Evolutionary conservation across 2,329 filamentous ascomycete species (phyloP), one percentile per base, ranked within the genome.

Genomic region (Pestalotiopsis sp.): DNA sequence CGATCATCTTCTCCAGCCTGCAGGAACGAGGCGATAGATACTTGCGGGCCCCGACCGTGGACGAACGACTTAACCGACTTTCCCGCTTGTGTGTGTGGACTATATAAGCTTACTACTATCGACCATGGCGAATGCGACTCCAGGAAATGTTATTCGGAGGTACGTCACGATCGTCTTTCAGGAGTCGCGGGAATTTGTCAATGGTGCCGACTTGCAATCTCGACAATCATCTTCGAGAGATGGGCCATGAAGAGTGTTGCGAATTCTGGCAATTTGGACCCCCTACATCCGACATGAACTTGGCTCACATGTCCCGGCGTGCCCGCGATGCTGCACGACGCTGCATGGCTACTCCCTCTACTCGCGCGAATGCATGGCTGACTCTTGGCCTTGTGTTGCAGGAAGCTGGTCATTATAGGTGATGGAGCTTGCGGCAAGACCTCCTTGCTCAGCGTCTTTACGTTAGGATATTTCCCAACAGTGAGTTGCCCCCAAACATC

Each of bases 401-500:
- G 77, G 69, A 79, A 79, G 72, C 73, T 79, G 65, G 77, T 79
- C 69, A 79, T 79, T 67, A 79, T 79, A 69, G 77, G 77, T 62
- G 77, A 79, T 71, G 96, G 96, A 85, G 96, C 96, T 75, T 99
- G 96, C 83, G 96, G 96, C 77, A 99, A 99, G 86, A 99, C 96
- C 66, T 97, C 94, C 90, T 85, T 99, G 76, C 86, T 99, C 73
- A 98, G 95, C 80, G 96, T 99, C 74, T 99, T 99, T 82, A 99
- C 96, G 45, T 87, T 99, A 67, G 96, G 96, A 69, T 98, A 98
- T 83, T 99, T 98, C 77, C 96, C 96, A 76, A 97, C 94, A 78
- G 95, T 98, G 86, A 85, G 94, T 89, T 61, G 58, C 68, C 61
- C 60, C 69, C 17, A 67, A 58, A 68, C 59, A 38, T 62, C 59